Percentiles rank a stretch among this genome's conserved stretches.
Conservation (phyloP, 176 grass and related monocot species). For the Hordeum marinum region DNA sequence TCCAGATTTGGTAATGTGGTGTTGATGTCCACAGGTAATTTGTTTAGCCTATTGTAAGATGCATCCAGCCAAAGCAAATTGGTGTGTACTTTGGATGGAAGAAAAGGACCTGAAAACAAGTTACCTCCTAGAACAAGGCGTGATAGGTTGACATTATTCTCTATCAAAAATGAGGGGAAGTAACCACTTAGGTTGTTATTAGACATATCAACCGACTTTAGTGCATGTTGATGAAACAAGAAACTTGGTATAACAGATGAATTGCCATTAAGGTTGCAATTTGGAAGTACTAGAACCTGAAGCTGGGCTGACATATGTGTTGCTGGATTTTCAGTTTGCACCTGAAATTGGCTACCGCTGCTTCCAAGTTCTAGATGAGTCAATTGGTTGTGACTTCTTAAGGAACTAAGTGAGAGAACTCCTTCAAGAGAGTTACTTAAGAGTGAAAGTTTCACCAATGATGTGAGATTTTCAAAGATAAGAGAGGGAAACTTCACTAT, state of each 20-base stretch:
- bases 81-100: conserved; percentile 12
- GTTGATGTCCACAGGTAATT: background rate
- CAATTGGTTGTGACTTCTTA: background rate
- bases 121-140: background rate
- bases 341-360: background rate
- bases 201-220: background rate
- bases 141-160: conserved; percentile 12
- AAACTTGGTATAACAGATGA: background rate
- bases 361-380: conserved; percentile 23
- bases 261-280: conserved; percentile 28
- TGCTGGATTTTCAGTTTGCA: conserved; percentile 9
- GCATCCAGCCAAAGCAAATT: background rate
- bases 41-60: conserved; percentile 5
- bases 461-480: conserved; percentile 25
- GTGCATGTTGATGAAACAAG: conserved; percentile 12
- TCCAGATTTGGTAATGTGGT: background rate
- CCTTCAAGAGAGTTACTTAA: conserved; percentile 14
- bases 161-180: conserved; percentile 21
- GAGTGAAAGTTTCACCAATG: background rate
- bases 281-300: background rate
- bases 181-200: conserved; percentile 7
- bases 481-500: conserved; percentile 8
- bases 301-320: conserved; percentile 21
- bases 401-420: background rate
- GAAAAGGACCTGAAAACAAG: conserved; percentile 1